Evolutionary conservation across 1,139 yeast species (phyloP).

Genomic region (Kodamaea derodonti): DNA sequence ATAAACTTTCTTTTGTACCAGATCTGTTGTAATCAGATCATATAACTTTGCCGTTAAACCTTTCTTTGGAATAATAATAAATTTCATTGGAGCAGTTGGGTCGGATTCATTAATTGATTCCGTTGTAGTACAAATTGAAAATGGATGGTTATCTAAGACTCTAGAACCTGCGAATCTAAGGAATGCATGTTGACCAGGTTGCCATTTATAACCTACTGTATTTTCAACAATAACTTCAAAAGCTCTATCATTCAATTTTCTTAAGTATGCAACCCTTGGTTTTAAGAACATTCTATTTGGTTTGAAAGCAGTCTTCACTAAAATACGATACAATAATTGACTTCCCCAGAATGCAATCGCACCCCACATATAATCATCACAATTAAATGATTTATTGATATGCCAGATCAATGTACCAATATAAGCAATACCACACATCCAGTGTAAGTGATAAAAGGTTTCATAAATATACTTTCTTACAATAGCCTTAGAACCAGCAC

Average conservation of each 20-base stretch:
- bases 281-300: conserved; percentile 42
- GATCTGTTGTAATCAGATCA: conserved; percentile 18
- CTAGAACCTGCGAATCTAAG: conserved; percentile 46
- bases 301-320: conserved; percentile 49
- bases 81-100: conserved; percentile 32
- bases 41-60: conserved; percentile 46
- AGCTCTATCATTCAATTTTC: conserved; percentile 27
- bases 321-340: conserved; percentile 48
- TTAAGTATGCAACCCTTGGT: conserved; percentile 42
- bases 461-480: conserved; percentile 49
- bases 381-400: conserved; percentile 31
- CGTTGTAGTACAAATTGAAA: conserved; percentile 45
- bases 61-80: conserved; percentile 46
- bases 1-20: conserved; percentile 29
- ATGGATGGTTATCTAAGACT: conserved; percentile 58
- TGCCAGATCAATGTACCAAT: conserved; percentile 54
- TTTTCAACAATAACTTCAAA: conserved; percentile 43
- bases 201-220: conserved; percentile 42
- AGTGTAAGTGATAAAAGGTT: conserved; percentile 52
- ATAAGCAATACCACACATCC: conserved; percentile 56
- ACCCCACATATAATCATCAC: conserved; percentile 51
- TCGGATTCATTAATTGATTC: conserved; percentile 16
- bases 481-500: conserved; percentile 42
- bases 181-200: conserved; percentile 60
- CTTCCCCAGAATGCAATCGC: conserved; percentile 54